Evolutionary conservation across 768 basidiomycete genomes (phyloP).

Genomic region (Boletus rubroflammeus): DNA sequence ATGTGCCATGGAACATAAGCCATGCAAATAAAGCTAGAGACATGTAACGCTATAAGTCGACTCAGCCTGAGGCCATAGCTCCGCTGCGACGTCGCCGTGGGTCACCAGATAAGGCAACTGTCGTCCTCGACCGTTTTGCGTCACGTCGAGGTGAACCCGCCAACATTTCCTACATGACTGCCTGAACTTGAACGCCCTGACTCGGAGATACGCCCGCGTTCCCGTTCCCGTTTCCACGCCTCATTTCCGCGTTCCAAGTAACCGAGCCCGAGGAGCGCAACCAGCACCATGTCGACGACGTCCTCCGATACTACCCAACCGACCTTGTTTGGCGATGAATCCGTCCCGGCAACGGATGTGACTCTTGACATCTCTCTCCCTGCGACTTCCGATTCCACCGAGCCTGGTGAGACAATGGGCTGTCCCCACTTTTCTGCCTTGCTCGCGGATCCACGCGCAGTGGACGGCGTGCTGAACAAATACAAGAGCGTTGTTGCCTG

Average conservation of each 20-base stretch:
- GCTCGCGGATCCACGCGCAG: slow-evolving; percentile 33
- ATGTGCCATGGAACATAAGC: neutral
- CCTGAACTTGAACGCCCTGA: neutral
- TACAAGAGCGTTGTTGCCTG: slow-evolving; percentile 55
- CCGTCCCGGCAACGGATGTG: slow-evolving; percentile 5
- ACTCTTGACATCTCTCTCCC: slow-evolving; percentile 11
- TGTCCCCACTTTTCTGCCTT: slow-evolving; percentile 42
- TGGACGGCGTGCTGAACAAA: slow-evolving; percentile 38
- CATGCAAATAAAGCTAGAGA: slow-evolving; percentile 7
- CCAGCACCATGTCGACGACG: slow-evolving; percentile 28
- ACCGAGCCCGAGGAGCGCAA: neutral
- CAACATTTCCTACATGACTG: neutral
- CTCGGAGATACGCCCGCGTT: neutral
- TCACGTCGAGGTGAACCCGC: neutral
- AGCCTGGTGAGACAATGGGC: slow-evolving; percentile 4
- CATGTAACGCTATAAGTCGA: neutral
- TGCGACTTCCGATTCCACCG: slow-evolving; percentile 10
- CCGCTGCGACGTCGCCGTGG: too few species aligned
- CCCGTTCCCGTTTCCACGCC: neutral
- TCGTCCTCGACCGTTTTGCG: neutral
- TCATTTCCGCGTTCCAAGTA: neutral
- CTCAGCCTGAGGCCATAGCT: neutral
- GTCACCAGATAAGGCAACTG: slow-evolving; percentile 14
- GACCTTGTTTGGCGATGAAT: slow-evolving; percentile 30
- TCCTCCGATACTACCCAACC: slow-evolving; percentile 29